These are phyloP conservation scores for Discostella pseudostelligera DNA, from an alignment of 108 stramenopile species.

Conservation along the genomic window DNA sequence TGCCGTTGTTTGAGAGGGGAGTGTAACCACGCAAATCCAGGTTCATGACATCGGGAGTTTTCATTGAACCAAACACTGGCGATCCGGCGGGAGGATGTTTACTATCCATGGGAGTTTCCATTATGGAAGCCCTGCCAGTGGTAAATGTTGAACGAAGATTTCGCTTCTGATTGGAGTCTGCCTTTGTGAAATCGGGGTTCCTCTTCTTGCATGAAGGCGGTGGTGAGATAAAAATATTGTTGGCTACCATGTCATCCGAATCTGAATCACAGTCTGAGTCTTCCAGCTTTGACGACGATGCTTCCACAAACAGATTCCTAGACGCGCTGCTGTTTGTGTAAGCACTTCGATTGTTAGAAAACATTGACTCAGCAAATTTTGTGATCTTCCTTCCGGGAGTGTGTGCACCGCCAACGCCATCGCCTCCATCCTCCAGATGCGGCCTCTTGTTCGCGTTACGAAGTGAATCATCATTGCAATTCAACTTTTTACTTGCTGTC, in stretches of 20 bases:
- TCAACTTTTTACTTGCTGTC: slow-evolving; percentile 4
- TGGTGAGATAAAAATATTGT: slow-evolving; percentile 36
- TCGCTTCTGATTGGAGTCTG: slow-evolving; percentile 18
- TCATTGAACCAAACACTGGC: slow-evolving; percentile 15
- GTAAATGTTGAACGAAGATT: slow-evolving; percentile 29
- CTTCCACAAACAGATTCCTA: slow-evolving; percentile 13
- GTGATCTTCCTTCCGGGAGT: slow-evolving; percentile 3
- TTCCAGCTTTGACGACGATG: slow-evolving; percentile 8
- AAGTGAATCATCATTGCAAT: background rate
- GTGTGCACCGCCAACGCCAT: slow-evolving; percentile 11
- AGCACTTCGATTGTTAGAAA: slow-evolving; percentile 15
- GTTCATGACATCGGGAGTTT: slow-evolving; percentile 26
- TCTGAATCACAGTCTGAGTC: slow-evolving; percentile 2
- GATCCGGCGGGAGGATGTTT: slow-evolving; percentile 12
- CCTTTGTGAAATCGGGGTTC: background rate
- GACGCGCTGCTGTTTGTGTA: slow-evolving; percentile 18
- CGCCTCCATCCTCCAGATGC: background rate
- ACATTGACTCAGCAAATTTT: slow-evolving; percentile 18
- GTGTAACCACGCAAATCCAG: slow-evolving; percentile 36
- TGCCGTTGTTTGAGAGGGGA: slow-evolving; percentile 31
- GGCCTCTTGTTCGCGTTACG: background rate
- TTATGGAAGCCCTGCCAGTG: slow-evolving; percentile 27
- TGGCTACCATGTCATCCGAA: background rate
- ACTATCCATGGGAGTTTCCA: slow-evolving; percentile 30
- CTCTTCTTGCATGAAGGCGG: slow-evolving; percentile 15